phyloP scores from a whole-genome alignment of 768 basidiomycete genomes.

The Lepiota subincarnata region DNA sequence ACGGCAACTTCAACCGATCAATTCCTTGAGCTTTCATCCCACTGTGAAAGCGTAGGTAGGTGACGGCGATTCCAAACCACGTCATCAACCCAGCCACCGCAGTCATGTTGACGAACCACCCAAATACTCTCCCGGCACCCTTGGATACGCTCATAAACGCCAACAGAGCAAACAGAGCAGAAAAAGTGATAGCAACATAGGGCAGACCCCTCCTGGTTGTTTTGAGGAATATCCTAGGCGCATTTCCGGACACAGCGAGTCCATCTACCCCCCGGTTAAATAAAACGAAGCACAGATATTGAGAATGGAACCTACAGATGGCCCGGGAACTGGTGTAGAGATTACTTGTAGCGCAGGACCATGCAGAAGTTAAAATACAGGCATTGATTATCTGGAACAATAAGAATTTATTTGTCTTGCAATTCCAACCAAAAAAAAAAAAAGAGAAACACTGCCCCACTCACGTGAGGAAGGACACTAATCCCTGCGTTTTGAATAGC shows the following conservation, averaged over 20 bases:
- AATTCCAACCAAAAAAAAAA: too few relatives aligned
- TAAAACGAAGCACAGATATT: not conserved
- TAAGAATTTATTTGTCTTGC: too few relatives aligned
- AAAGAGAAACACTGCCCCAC: too few relatives aligned
- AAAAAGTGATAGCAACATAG: conserved; percentile 64
- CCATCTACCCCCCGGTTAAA: conserved; percentile 50
- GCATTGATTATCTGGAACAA: conserved; percentile 67
- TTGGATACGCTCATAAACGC: conserved; percentile 75
- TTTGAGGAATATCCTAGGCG: conserved; percentile 72
- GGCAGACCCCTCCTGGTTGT: conserved; percentile 77
- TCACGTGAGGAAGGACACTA: conserved; percentile 72
- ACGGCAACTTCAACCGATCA: conserved; percentile 69
- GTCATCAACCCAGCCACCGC: conserved; percentile 64
- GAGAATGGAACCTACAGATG: conserved; percentile 51
- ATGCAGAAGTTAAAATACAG: conserved; percentile 81
- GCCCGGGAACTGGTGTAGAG: conserved; percentile 89
- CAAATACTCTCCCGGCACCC: conserved; percentile 71
- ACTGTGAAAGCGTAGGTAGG: conserved; percentile 78
- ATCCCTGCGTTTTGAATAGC: conserved; percentile 88
- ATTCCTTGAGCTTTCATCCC: conserved; percentile 81
- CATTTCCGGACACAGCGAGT: conserved; percentile 74
- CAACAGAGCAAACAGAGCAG: conserved; percentile 63
- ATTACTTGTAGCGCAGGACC: conserved; percentile 89
- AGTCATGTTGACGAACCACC: conserved; percentile 79
- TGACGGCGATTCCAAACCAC: conserved; percentile 75